Evolutionary conservation across 129 eudicot genomes (phyloP).

Genomic region (Artemisia tridentata): DNA sequence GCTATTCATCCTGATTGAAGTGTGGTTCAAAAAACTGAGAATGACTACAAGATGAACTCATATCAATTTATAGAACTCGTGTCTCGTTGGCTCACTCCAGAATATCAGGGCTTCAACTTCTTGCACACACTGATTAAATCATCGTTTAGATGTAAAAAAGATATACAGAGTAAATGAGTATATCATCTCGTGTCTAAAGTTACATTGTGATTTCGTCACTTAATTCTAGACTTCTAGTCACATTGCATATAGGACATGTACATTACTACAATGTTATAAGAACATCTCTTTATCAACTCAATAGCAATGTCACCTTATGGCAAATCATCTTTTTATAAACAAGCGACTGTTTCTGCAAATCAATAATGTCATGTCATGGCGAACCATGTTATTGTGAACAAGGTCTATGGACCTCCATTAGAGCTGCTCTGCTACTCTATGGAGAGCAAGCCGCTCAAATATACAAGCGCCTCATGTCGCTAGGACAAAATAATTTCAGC

Average conservation of each 20-base stretch:
- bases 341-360: too few species aligned
- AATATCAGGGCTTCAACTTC: neutral
- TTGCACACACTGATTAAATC: too few species aligned
- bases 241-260: neutral
- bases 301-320: too few species aligned
- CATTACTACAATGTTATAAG: too few species aligned
- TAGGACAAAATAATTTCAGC: neutral
- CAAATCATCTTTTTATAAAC: too few species aligned
- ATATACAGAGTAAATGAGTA: neutral
- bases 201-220: neutral
- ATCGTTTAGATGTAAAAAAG: too few species aligned
- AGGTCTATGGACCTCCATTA: too few species aligned
- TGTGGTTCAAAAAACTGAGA: neutral
- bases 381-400: too few species aligned
- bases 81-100: conserved; percentile 6
- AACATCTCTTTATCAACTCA: too few species aligned
- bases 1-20: neutral
- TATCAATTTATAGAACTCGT: neutral
- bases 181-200: neutral
- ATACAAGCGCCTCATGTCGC: too few species aligned
- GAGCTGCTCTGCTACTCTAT: neutral
- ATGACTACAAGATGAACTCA: neutral
- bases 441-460: too few species aligned
- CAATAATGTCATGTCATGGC: too few species aligned
- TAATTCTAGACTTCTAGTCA: neutral